Evolutionary conservation across 2,329 filamentous ascomycete genomes (phyloP), one percentile per base, ranked within the genome.

Genomic region (Chrysoporthe deuterocubensis): DNA sequence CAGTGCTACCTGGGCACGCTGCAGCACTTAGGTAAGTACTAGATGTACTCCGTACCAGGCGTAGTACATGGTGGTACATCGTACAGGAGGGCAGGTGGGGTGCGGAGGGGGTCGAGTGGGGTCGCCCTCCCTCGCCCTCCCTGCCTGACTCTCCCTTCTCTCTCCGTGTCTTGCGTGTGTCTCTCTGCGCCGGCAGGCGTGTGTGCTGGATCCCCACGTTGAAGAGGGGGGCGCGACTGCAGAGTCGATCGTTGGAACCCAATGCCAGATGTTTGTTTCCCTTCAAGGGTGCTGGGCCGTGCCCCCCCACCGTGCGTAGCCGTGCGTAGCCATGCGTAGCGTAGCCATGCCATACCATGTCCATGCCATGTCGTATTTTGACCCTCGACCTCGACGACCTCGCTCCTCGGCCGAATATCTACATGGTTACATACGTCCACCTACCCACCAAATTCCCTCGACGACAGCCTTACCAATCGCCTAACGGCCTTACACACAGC

Each of bases 241-340:
- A 57, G 32, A 40, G 54, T 40, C 54, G 54, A 57, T 57, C 54
- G n/a, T 32, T 21, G 50, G 50, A 54, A 54, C 50, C 50, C 50
- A 54, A 26, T 32, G 50, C 50, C 26, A 54, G 50, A 26, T 26
- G 26, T 26, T 26, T 54, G 50, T 32, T 54, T 54, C 50, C 50
- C 21, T 34, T 16, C 21, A 13, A 16, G 26, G 50, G 50, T 16
- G 48, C 21, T 21, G 26, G 26, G 14, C 21, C n/a, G 48, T 52
- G 13, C 50, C 32, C 50, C 26, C 50, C 50, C 50, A 54, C 50
- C 16, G 50, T 32, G 50, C 11, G 21, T 54, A 52, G 50, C 50
- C 16, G 50, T 32, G 50, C 11, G 21, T 54, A 52, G 50, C 50
- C 50, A 32, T 54, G 37, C 37, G 6, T 7, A 6, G 37, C 37